A percentile compares a stretch with the other conserved stretches of the same genome.
Evolutionary conservation across 116 monocot genomes (phyloP).

Genomic region (Posidonia oceanica): DNA sequence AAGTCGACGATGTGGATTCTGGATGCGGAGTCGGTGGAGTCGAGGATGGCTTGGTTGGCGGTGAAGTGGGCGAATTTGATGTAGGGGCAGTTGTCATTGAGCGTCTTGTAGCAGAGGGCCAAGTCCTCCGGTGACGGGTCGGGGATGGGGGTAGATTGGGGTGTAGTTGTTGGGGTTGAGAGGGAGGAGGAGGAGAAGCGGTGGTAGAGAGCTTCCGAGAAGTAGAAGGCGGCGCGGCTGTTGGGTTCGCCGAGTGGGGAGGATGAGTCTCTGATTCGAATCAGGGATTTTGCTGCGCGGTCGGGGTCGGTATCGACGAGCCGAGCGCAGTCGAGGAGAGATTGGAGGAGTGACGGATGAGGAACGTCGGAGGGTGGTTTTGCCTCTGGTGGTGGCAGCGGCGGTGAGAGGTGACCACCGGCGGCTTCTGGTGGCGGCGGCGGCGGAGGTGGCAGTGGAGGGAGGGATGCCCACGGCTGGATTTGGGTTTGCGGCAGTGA

Average conservation of each 20-base stretch:
- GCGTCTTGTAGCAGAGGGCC: conserved; percentile 66
- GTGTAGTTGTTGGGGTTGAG: background rate
- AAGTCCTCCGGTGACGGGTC: conserved; percentile 44
- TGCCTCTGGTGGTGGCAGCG: background rate
- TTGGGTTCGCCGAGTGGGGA: conserved; percentile 62
- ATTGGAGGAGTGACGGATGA: background rate
- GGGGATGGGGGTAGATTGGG: conserved; percentile 2
- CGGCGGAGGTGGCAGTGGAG: conserved; percentile 3
- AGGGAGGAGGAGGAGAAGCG: conserved; percentile 9
- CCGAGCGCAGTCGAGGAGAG: conserved; percentile 40
- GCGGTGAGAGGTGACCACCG: background rate
- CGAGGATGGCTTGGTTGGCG: conserved; percentile 97
- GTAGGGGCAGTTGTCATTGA: conserved; percentile 89
- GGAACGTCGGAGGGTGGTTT: background rate
- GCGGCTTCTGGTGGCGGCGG: background rate
- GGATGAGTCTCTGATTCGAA: conserved; percentile 32
- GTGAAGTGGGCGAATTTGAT: conserved; percentile 92
- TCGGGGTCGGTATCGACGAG: conserved; percentile 10
- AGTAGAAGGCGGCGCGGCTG: conserved; percentile 50
- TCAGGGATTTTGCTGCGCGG: conserved; percentile 43
- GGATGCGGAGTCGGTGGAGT: conserved; percentile 55
- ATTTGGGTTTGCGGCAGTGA: conserved; percentile 4
- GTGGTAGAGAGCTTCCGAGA: conserved; percentile 16
- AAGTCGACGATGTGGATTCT: conserved; percentile 89
- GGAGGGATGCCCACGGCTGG: conserved; percentile 13